Conservation (phyloP, 2,329 filamentous ascomycete genomes). For the Lachnellula willkommii region DNA sequence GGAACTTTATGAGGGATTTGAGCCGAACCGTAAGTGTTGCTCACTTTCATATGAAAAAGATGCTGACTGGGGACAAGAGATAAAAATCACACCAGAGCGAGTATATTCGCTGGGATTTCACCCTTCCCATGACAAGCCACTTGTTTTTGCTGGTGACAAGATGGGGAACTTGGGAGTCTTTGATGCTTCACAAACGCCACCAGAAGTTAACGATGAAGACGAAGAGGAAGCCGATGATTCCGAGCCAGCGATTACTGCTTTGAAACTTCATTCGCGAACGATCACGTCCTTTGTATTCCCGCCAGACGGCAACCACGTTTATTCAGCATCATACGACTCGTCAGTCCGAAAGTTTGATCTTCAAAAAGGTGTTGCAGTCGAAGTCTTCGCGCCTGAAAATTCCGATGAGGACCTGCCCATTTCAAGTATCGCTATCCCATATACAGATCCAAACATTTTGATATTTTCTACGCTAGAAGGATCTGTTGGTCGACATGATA, state of each 20-base stretch:
- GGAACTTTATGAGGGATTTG: slow-evolving; percentile 76
- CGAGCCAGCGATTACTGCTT: slow-evolving; percentile 76
- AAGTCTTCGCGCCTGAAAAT: slow-evolving; percentile 72
- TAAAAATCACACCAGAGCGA: slow-evolving; percentile 85
- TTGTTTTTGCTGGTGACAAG: slow-evolving; percentile 93
- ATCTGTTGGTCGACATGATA: slow-evolving; percentile 73
- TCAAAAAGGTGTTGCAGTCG: slow-evolving; percentile 69
- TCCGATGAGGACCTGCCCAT: slow-evolving; percentile 69
- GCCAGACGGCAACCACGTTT: slow-evolving; percentile 67
- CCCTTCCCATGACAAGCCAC: slow-evolving; percentile 75
- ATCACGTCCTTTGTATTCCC: slow-evolving; percentile 81
- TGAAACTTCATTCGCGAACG: slow-evolving; percentile 85
- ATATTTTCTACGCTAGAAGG: slow-evolving; percentile 87
- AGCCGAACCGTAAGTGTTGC: slow-evolving; percentile 61
- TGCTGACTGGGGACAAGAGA: slow-evolving; percentile 47
- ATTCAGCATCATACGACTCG: slow-evolving; percentile 86
- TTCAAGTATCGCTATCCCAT: slow-evolving; percentile 75
- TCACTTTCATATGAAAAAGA: background rate
- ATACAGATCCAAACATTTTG: slow-evolving; percentile 64
- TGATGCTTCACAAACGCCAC: slow-evolving; percentile 69
- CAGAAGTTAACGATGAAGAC: slow-evolving; percentile 48
- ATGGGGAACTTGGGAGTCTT: slow-evolving; percentile 86
- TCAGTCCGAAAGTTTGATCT: slow-evolving; percentile 85
- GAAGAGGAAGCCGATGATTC: slow-evolving; percentile 60
- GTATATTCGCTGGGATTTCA: slow-evolving; percentile 87